Conservation (phyloP, 202 grass and related monocot genomes). For the Digitaria exilis region DNA sequence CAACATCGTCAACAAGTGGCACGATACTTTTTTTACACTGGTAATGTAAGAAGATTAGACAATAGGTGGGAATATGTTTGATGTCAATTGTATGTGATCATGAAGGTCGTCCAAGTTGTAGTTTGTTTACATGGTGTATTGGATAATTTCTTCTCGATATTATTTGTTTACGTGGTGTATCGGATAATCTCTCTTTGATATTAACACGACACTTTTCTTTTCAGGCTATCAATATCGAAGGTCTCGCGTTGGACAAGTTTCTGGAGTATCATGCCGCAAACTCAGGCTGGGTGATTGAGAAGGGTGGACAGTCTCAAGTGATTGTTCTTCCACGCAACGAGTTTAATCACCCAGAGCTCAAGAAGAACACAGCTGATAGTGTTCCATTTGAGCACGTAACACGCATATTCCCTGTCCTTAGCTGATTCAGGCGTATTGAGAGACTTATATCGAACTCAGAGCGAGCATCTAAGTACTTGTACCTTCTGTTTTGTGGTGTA, state of each 20-base stretch:
- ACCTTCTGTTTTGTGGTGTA: background rate
- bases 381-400: slow-evolving; percentile 87
- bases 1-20: background rate
- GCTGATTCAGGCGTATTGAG: slow-evolving; percentile 52
- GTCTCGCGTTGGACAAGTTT: slow-evolving; percentile 86
- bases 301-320: slow-evolving; percentile 63
- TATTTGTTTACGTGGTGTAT: slow-evolving; percentile 15
- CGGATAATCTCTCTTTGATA: slow-evolving; percentile 16
- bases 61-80: background rate
- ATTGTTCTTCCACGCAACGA: slow-evolving; percentile 77
- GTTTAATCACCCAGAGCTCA: slow-evolving; percentile 91
- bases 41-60: background rate
- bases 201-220: slow-evolving; percentile 4
- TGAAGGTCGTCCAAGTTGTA: background rate
- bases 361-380: slow-evolving; percentile 76
- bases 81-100: background rate
- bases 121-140: background rate
- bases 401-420: slow-evolving; percentile 84
- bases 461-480: slow-evolving; percentile 10
- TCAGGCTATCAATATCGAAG: slow-evolving; percentile 94
- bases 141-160: slow-evolving; percentile 15
- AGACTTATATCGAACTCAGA: slow-evolving; percentile 29
- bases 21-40: background rate
- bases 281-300: slow-evolving; percentile 81
- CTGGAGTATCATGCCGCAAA: slow-evolving; percentile 79